phyloP scores from a whole-genome alignment of 208 protist species.

The Balamuthia mandrillaris region DNA sequence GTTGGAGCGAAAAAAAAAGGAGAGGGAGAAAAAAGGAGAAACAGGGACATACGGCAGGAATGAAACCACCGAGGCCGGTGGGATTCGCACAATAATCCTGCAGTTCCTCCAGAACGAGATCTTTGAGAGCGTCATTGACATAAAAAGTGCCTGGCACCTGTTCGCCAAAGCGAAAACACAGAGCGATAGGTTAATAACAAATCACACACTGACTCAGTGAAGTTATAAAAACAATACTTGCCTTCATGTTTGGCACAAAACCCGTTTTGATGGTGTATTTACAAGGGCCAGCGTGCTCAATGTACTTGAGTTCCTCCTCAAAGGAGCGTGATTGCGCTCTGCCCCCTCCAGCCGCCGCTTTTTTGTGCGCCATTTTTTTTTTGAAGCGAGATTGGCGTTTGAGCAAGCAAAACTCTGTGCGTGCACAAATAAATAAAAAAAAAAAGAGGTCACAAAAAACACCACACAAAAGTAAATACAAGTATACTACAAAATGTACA shows the following conservation, averaged over 20 bases:
- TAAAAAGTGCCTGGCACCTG: conserved; percentile 64
- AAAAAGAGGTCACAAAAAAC: too few relatives aligned
- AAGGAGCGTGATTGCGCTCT: too few relatives aligned
- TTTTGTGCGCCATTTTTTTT: too few relatives aligned
- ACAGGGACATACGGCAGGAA: conserved; percentile 67
- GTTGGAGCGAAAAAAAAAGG: background rate
- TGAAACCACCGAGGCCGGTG: conserved; percentile 57
- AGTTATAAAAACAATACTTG: background rate
- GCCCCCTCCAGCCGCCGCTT: too few relatives aligned
- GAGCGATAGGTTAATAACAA: background rate
- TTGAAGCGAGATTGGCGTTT: too few relatives aligned
- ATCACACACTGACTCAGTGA: too few relatives aligned
- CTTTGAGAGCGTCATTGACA: conserved; percentile 67
- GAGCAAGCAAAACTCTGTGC: too few relatives aligned
- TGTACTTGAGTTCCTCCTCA: background rate
- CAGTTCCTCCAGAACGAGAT: conserved; percentile 74
- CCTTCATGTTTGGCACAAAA: background rate
- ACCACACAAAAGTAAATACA: too few relatives aligned
- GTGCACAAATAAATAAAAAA: too few relatives aligned
- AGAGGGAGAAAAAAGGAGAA: background rate
- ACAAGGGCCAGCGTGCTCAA: background rate
- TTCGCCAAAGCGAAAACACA: background rate
- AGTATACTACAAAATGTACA: too few relatives aligned
- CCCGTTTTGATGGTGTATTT: background rate
- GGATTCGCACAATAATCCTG: conserved; percentile 30